Evolutionary conservation across 306 rosid genomes (phyloP), one percentile per base, ranked within the genome.

Genomic region (Cercis canadensis): DNA sequence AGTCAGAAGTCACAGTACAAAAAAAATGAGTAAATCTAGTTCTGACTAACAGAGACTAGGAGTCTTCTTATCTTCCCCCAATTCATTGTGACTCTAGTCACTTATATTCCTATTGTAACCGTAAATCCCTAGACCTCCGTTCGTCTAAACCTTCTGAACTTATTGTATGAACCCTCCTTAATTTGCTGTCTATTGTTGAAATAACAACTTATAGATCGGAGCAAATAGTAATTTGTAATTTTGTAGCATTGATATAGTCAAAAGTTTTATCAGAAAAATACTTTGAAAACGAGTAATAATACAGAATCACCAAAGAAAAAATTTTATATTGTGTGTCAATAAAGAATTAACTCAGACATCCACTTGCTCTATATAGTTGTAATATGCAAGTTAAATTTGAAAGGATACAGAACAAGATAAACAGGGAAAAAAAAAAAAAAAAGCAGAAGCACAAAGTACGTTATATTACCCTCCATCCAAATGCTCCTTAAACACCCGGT

Each of bases 401-500:
- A n/a, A n/a, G n/a, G n/a, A 34, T 5, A 37, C 43, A 37, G 6
- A 2, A 37, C 43, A 37, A 37, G 43, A 37, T 5, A 2, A 5
- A 37, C 43, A 5, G 0, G 3, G 29, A 24, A 5, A 75, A 12
- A 1, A n/a, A n/a, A 4, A 18, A 21, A 39, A 45, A 5, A 65
- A 31, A 14, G 18, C 12, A 19, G 19, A 51, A 1, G 7, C 11
- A 15, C 3, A 44, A 29, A 12, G 4, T 17, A 21, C 21, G 45
- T 1, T n/a, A 62, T 44, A 65, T 75, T 81, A 85, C 94, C 94
- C 90, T 81, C 94, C 94, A 51, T 81, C 90, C 78, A 88, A 70
- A 65, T 88, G 94, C 85, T 88, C 94, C 83, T 88, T 88, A 76
- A 86, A 88, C 40, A 86, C 75, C 51, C 88, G 85, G 66, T 88